Evolutionary conservation across 2,329 filamentous ascomycete species (phyloP), one percentile per base, ranked within the genome.

Genomic region (Nigrospora sphaerica): DNA sequence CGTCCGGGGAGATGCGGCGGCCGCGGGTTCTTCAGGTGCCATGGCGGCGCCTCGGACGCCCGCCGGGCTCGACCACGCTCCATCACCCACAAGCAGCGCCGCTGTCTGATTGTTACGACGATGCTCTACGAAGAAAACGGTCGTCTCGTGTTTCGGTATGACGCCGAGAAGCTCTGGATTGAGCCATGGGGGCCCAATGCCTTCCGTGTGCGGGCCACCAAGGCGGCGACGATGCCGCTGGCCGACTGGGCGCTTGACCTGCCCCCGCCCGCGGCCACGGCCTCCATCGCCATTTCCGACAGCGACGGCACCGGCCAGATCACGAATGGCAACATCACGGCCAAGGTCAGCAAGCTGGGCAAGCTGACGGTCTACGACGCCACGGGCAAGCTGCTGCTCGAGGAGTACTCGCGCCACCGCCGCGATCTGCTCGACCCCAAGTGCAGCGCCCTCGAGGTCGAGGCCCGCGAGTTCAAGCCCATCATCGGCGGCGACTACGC

Each of bases 401-500:
- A 80, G 49, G 77, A 81, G 51, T 80, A 74, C 54, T 62, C 67
- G 31, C 71, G 77, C 17, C 66, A 74, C 49, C 68, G 76, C 9
- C 55, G 58, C 31, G 75, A 83, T 49, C 63, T 72, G 3, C 57
- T 58, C 6, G 79, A 83, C 51, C 76, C 78, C 0, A 81, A 81
- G 57, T 77, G 74, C 60, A 80, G 75, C 51, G 72, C 80, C 1
- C 62, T 84, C 3, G 64, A 73, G 10, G 63, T 83, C 16, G 68
- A 78, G 49, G 75, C 77, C 1, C 74, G 80, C 16, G 79, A 83
- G 56, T 78, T 81, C 57, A 70, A 70, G 44, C 72, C 77, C 0
- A 70, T 74, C 3, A 61, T 70, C 0, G 78, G 78, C 6, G 63
- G 67, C 1, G 70, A 71, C 46, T 83, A 78, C 54, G 72, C 78